Base-by-base conservation (phyloP, 371 early-diverging fungal genomes). In the Mortierella sp. region DNA sequence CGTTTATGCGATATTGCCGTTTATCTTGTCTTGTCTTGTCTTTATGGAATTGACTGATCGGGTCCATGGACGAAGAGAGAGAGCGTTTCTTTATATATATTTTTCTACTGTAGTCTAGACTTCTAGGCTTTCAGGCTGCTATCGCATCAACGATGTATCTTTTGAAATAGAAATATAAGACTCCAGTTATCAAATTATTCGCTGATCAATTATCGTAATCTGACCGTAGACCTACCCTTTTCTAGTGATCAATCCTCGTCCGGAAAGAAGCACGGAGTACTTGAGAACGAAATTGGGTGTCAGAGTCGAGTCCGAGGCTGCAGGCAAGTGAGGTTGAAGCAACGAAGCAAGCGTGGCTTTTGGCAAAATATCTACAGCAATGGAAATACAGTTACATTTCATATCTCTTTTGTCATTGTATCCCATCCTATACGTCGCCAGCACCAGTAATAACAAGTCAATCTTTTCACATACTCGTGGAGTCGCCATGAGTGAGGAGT, bases 401-500 rank as follows among this genome's bases (percentile, higher is more conserved):
- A 51, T 64, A 35, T 52, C 54, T 30, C 30, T 1, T 30, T 30
- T 30, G 30, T 30, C 30, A 30, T 30, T 30, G 30, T 30, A 30
- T 30, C 30, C 4, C 30, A 30, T 30, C 30, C 30, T 30, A 30
- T 30, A 30, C 2, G 30, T 4, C 30, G 4, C 30, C 30, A 30
- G 30, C 30, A 4, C 30, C 30, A 30, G 30, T 4, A 30, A 30
- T 30, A 30, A 1, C 30, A 30, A 30, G n/a, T n/a, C n/a, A 30
- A 30, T 30, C 1, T 30, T 30, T 28, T 24, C 54, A 30, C 72
- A 64, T 86, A 88, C 88, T 86, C 40, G 83, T 76, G 52, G 84
- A 72, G 66, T 90, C 90, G 26, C 87, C 86, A 63, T 88, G 89
- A 40, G 86, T 84, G 43, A 88, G 70, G 49, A 89, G 66, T 65